phyloP scores from a whole-genome alignment of 345 rosid genomes.

The Arabis alpina region DNA sequence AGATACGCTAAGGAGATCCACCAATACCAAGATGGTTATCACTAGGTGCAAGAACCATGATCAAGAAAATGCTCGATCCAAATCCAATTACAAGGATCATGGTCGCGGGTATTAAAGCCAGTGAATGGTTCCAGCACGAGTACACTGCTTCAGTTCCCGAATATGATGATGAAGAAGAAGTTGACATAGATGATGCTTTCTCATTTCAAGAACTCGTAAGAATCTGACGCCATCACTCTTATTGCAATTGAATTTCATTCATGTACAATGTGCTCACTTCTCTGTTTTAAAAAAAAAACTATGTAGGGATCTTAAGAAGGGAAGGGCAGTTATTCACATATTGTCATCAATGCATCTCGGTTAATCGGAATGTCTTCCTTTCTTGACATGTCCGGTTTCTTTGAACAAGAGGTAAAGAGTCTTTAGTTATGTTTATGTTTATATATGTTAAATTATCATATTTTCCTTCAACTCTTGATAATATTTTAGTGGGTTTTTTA shows the following conservation, averaged over 20 bases:
- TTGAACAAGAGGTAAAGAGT: conserved; percentile 75
- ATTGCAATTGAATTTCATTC: background rate
- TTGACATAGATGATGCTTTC: conserved; percentile 53
- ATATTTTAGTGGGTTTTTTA: too few species aligned
- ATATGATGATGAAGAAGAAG: conserved; percentile 78
- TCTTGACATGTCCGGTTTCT: conserved; percentile 93
- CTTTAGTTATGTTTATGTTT: too few species aligned
- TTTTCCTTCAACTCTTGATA: too few species aligned
- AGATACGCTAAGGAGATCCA: conserved; percentile 91
- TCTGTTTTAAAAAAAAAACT: conserved; percentile 21
- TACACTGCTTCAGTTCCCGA: conserved; percentile 63
- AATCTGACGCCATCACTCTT: background rate
- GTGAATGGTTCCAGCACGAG: conserved; percentile 76
- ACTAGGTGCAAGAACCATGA: conserved; percentile 71
- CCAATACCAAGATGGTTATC: conserved; percentile 87
- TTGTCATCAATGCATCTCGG: conserved; percentile 81
- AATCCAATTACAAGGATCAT: conserved; percentile 73
- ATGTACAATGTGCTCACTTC: conserved; percentile 17
- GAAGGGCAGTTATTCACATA: conserved; percentile 59
- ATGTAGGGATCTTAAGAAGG: conserved; percentile 57
- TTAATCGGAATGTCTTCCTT: conserved; percentile 95
- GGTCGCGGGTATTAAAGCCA: conserved; percentile 61
- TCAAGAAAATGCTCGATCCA: conserved; percentile 83
- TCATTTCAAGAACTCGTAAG: conserved; percentile 65
- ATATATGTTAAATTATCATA: too few species aligned